A percentile compares a stretch with the other conserved stretches of the same genome.
These are phyloP conservation scores for Phtheirospermum japonicum DNA, from an alignment of 257 asterid species.

Conservation along the genomic window DNA sequence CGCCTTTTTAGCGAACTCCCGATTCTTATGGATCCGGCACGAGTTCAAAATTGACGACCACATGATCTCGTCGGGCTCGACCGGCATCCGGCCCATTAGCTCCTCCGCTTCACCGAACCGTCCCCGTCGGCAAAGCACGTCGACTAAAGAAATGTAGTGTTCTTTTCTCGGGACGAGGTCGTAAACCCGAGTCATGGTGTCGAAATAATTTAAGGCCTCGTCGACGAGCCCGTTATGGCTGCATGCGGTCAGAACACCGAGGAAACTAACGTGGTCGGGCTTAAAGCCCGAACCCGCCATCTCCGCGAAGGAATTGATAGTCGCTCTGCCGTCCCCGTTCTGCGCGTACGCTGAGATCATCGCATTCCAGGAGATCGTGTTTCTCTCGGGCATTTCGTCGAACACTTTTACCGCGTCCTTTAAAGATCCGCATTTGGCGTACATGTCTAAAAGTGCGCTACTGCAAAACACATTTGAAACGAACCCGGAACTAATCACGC, in stretches of 20 bases:
- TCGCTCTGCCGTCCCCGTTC: constrained; percentile 65
- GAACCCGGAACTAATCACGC: constrained; percentile 50
- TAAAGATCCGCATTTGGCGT: constrained; percentile 84
- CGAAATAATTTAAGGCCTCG: constrained; percentile 56
- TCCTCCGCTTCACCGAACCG: constrained; percentile 62
- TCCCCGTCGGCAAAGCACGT: constrained; percentile 71
- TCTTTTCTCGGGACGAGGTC: constrained; percentile 61
- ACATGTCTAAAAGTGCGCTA: no score
- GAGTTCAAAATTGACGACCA: constrained; percentile 78
- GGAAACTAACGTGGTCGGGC: constrained; percentile 81
- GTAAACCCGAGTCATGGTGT: constrained; percentile 55
- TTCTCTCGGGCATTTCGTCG: constrained; percentile 68
- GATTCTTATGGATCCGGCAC: constrained; percentile 79
- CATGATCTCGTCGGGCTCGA: constrained; percentile 75
- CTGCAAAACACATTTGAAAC: constrained; percentile 34
- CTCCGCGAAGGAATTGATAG: constrained; percentile 50
- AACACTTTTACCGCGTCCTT: constrained; percentile 56
- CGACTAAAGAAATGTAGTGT: constrained; percentile 67
- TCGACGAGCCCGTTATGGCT: constrained; percentile 74
- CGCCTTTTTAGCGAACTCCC: constrained; percentile 64
- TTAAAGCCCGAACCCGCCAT: constrained; percentile 59
- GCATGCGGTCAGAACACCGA: constrained; percentile 66
- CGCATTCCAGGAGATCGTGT: constrained; percentile 79
- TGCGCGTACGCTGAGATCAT: constrained; percentile 80
- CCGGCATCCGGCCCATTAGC: constrained; percentile 66